Evolutionary conservation across 2,329 filamentous ascomycete genomes (phyloP).

Genomic region (Colletotrichum zoysiae): DNA sequence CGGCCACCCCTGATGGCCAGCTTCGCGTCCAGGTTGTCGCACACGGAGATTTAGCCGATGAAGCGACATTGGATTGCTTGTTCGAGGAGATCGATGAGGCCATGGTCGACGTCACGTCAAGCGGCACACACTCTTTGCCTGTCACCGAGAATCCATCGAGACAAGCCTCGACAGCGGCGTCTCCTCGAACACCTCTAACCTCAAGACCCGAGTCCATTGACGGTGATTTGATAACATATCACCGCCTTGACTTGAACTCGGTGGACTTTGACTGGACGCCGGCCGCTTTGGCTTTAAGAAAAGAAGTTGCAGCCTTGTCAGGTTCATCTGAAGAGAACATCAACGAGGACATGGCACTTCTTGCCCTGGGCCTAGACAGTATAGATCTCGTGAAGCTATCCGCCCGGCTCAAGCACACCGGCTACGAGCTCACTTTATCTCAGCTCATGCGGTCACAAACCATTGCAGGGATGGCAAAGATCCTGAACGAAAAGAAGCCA

Average conservation of each 20-base stretch:
- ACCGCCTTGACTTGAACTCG: neutral
- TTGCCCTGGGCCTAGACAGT: slow-evolving; percentile 89
- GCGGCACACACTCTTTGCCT: slow-evolving; percentile 26
- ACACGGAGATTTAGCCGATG: slow-evolving; percentile 57
- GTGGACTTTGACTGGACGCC: slow-evolving; percentile 69
- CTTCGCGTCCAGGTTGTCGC: slow-evolving; percentile 72
- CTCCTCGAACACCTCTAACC: slow-evolving; percentile 30
- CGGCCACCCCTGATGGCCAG: slow-evolving; percentile 60
- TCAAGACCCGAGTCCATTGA: slow-evolving; percentile 32
- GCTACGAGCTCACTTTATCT: slow-evolving; percentile 76
- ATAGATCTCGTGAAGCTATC: slow-evolving; percentile 91
- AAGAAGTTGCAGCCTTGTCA: slow-evolving; percentile 74
- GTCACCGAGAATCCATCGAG: slow-evolving; percentile 30
- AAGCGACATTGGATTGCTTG: slow-evolving; percentile 49
- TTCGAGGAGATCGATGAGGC: slow-evolving; percentile 55
- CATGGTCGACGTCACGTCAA: slow-evolving; percentile 36
- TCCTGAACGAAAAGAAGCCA: slow-evolving; percentile 25
- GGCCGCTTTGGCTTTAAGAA: slow-evolving; percentile 65
- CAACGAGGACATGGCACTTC: slow-evolving; percentile 72
- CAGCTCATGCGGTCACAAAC: slow-evolving; percentile 80
- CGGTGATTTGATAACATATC: slow-evolving; percentile 11
- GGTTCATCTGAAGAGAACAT: slow-evolving; percentile 65
- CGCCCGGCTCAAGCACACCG: slow-evolving; percentile 73
- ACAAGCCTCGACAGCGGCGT: slow-evolving; percentile 35
- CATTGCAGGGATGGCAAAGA: slow-evolving; percentile 69